Base-by-base conservation (phyloP, 2,329 filamentous ascomycete genomes). In the Verticillium nubilum region DNA sequence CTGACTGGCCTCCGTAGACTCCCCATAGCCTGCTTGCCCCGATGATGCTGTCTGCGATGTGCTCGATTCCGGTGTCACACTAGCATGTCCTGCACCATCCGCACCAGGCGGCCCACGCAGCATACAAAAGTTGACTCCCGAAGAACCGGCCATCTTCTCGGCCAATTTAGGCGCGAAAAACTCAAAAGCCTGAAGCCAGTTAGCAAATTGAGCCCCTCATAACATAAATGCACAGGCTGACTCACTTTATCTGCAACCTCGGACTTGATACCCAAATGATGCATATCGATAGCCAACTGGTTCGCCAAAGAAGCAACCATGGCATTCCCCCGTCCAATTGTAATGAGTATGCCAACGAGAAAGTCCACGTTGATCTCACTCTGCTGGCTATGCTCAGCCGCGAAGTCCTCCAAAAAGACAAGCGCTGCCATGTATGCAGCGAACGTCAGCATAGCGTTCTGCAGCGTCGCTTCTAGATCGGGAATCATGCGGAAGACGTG, bases 361-460 rank as follows among this genome's bases (percentile, higher is more conserved):
- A 50, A 50, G 42, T 50, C 42, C 42, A 50, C 25, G 42, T 23
- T 50, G 42, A n/a, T 50, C 42, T 50, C 42, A 19, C 42, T 50
- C 42, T 50, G 42, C 42, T 50, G 42, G n/a, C 42, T 50, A 19
- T 50, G 42, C 42, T 25, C 42, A 4, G 42, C 42, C n/a, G 42
- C 42, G 3, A 50, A 50, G 19, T 50, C 42, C 65, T 89, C 86
- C 4, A 89, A 80, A 62, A 89, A 89, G 0, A 90, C 87, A 27
- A 86, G 79, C 26, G 86, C 85, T 25, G 87, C 84, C 23, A 89
- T 85, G 66, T 89, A 90, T 9, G 89, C 76, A 65, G 86, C 88
- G 72, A 89, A 90, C 0, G 85, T 83, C 65, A 87, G 80, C 70
- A 89, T 88, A 0, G 86, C 86, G 62, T 89, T 88, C 77, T 87